phyloP scores from a whole-genome alignment of 1,139 yeast genomes.

The Yamadazyma buinensis region DNA sequence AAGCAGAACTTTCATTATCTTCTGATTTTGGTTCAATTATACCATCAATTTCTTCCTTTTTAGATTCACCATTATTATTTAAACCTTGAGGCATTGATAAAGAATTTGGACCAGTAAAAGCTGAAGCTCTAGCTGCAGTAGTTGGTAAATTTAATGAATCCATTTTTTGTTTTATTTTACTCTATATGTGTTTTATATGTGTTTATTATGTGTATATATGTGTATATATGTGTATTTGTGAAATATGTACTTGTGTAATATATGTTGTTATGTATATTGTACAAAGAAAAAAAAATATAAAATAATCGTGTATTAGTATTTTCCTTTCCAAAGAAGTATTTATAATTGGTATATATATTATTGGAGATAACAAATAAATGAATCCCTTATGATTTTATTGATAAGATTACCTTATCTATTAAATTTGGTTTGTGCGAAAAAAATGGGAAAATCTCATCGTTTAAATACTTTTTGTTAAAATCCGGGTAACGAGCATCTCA shows the following conservation, averaged over 20 bases:
- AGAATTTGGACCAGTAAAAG: constrained; percentile 66
- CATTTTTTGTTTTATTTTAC: too few relatives aligned
- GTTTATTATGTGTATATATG: neutral
- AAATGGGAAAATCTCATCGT: constrained; percentile 17
- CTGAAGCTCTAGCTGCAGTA: constrained; percentile 78
- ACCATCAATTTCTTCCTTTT: constrained; percentile 26
- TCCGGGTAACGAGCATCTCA: constrained; percentile 38
- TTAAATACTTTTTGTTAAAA: constrained; percentile 23
- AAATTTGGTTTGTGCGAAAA: too few relatives aligned
- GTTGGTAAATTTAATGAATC: constrained; percentile 75
- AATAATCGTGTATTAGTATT: too few relatives aligned
- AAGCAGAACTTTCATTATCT: constrained; percentile 67
- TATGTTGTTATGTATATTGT: too few relatives aligned
- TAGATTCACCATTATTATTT: constrained; percentile 12
- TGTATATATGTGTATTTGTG: too few relatives aligned
- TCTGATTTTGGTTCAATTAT: constrained; percentile 41
- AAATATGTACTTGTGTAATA: too few relatives aligned
- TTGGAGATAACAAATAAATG: constrained; percentile 42
- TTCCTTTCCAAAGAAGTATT: neutral
- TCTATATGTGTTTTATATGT: neutral
- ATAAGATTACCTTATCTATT: too few relatives aligned
- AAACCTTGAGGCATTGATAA: constrained; percentile 57
- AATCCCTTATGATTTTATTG: too few relatives aligned
- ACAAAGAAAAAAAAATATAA: too few relatives aligned
- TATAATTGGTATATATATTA: neutral